Conservation (phyloP, 2,329 filamentous ascomycete species). For the Xylariaceae sp. region DNA sequence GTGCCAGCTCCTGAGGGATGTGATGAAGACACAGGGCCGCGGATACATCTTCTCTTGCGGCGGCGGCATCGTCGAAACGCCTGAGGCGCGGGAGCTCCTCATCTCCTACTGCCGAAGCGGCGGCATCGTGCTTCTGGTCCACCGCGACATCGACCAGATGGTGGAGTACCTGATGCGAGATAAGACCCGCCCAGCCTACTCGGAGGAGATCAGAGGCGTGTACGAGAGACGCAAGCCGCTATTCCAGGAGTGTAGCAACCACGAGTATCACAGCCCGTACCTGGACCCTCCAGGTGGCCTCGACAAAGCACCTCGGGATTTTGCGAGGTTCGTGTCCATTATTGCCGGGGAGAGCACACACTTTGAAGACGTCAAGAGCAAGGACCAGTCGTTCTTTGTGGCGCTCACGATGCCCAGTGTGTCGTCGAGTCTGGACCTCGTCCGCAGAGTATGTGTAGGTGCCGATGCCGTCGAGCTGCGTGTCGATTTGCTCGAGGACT, state of each 20-base stretch:
- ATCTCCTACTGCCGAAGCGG: conserved; percentile 66
- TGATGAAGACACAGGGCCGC: conserved; percentile 67
- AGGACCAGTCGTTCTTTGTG: conserved; percentile 83
- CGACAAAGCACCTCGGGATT: conserved; percentile 56
- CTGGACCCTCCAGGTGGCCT: conserved; percentile 37
- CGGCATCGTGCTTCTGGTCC: conserved; percentile 80
- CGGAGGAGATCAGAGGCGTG: conserved; percentile 85
- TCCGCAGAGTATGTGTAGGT: conserved; percentile 72
- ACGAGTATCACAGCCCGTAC: conserved; percentile 82
- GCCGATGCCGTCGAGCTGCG: conserved; percentile 90
- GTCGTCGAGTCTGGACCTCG: conserved; percentile 52
- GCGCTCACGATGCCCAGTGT: conserved; percentile 80
- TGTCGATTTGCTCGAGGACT: conserved; percentile 82
- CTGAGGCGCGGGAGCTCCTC: conserved; percentile 72
- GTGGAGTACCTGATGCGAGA: conserved; percentile 85
- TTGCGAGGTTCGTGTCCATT: conserved; percentile 64
- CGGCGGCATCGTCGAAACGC: conserved; percentile 84
- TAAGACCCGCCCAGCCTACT: conserved; percentile 85
- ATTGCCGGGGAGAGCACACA: conserved; percentile 60
- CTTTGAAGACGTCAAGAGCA: conserved; percentile 51
- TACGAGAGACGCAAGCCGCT: conserved; percentile 85
- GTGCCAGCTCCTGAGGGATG: conserved; percentile 63
- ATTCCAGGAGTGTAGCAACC: conserved; percentile 90
- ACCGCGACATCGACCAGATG: conserved; percentile 80
- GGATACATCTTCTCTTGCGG: conserved; percentile 89